Percentiles rank a stretch among this genome's conserved stretches.
Evolutionary conservation across 2,329 filamentous ascomycete species (phyloP).

Genomic region (Aspergillus fijiensis): DNA sequence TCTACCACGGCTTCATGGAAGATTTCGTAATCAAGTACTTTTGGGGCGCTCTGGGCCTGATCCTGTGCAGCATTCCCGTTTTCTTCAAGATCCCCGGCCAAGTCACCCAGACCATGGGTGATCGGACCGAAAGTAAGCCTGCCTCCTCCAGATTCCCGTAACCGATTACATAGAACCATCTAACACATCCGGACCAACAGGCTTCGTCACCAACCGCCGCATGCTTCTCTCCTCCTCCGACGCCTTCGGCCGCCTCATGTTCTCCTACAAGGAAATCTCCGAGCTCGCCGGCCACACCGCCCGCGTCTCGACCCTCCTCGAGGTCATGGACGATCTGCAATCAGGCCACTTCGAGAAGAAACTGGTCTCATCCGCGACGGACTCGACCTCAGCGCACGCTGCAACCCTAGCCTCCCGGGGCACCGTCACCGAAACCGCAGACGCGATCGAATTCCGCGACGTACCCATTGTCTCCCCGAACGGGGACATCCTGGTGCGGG

Average conservation of each 20-base stretch:
- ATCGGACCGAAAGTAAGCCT: conserved; percentile 59
- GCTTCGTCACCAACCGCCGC: conserved; percentile 89
- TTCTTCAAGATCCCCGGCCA: conserved; percentile 88
- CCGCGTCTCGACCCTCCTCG: conserved; percentile 81
- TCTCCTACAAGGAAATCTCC: conserved; percentile 95
- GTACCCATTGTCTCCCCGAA: conserved; percentile 97
- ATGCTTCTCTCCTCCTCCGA: conserved; percentile 92
- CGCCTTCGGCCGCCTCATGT: conserved; percentile 94
- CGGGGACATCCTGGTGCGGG: conserved; percentile 83
- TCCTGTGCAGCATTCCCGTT: conserved; percentile 91
- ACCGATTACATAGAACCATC: no score
- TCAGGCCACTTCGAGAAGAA: conserved; percentile 94
- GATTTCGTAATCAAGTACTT: conserved; percentile 99
- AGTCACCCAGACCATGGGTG: conserved; percentile 51
- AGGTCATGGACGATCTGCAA: conserved; percentile 92
- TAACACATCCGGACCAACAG: conserved; percentile 35
- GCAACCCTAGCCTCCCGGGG: conserved; percentile 80
- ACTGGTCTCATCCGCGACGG: conserved; percentile 74
- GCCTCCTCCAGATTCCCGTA: background rate
- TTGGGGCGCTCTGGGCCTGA: conserved; percentile 88
- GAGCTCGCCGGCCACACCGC: conserved; percentile 95
- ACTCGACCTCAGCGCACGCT: conserved; percentile 73
- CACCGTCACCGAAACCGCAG: conserved; percentile 70
- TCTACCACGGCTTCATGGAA: conserved; percentile 99
- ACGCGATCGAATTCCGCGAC: conserved; percentile 78